Base-by-base conservation (phyloP, 768 basidiomycete species). In the Artomyces pyxidatus region DNA sequence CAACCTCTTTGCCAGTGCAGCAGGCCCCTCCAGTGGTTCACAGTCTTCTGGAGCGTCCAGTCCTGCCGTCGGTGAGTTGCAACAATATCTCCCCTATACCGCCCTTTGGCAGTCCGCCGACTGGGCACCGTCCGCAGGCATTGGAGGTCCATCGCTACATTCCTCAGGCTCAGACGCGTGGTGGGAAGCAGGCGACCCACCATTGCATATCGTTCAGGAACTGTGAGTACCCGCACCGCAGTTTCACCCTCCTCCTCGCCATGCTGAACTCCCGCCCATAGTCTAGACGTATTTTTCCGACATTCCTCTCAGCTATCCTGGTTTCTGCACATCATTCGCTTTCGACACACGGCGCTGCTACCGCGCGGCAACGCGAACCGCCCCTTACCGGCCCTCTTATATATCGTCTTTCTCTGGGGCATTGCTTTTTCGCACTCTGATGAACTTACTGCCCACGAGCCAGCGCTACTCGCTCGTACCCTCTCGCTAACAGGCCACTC, bases 261-360 rank as follows among this genome's bases (percentile, higher is more conserved):
- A n/a, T n/a, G n/a, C n/a, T n/a, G n/a, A n/a, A n/a, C 29, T 10
- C 10, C 19, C 14, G 37, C n/a, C 6, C 37, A 16, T 43, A 86
- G 83, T 30, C 61, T 83, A 3, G 76, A 81, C 57, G 67, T 67
- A 23, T 81, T 90, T 58, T 61, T 80, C 10, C 76, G 74, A 14
- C 72, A 85, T 55, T 71, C 76, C 0, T 61, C 68, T 29, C 73
- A 80, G 55, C 72, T 85, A 49, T 83, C 83, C 4, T 80, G 88
- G 58, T 88, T 87, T 63, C 75, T 89, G 48, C 63, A 79, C 53
- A 39, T 65, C 3, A 54, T 63, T 5, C 72, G 78, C 3, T 77
- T 85, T 48, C 65, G 63, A 16, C 44, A 68, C 4, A 59, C 67
- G 11, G n/a, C 52, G 16, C 49, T 54, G 32, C 35, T 65, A 60